Evolutionary conservation across 805 yeast species (phyloP), one percentile per base, ranked within the genome.

Genomic region (Debaryomyces hansenii): DNA sequence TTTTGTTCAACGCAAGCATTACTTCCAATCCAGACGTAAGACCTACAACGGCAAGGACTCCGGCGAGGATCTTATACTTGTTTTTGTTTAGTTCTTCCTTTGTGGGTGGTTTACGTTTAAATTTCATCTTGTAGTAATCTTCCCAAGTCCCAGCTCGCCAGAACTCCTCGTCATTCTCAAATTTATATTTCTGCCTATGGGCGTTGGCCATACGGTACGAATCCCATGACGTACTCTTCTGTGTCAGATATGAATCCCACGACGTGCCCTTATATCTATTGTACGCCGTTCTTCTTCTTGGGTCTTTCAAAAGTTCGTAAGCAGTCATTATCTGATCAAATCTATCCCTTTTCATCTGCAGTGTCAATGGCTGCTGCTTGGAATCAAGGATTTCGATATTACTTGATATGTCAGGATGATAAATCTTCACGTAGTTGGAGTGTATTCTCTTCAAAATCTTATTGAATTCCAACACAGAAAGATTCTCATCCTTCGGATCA

Each of bases 381-480:
- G 60, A 62, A 33, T 66, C 62, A 7, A 60, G 29, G 0, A 64
- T 53, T 0, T 51, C 59, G 9, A 57, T 46, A 29, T 63, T 60
- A 14, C 56, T 49, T 2, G 72, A 56, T 2, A 77, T 60, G 59
- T 90, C 97, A 0, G 97, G 97, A 60, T 90, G 97, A 56, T 90
- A 90, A 8, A 83, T 59, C 62, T 86, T 87, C 9, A 90, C 90
- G 40, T 56, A 67, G 41, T 64, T 64, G 41, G 59, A 54, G 53
- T 72, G 71, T 20, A 51, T 64, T 4, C 51, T 27, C 46, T 69
- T 68, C 21, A 72, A 50, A 5, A 81, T 68, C 44, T 78, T 72
- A 53, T 77, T 79, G 57, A 84, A 86, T 38, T 75, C 75, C 20
- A 66, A 51, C 49, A 79, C 79, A 41, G 84, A 64, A 27, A 61